phyloP scores from a whole-genome alignment of 2,329 filamentous ascomycete species.

The Ophiocordyceps camponoti-rufipedis region DNA sequence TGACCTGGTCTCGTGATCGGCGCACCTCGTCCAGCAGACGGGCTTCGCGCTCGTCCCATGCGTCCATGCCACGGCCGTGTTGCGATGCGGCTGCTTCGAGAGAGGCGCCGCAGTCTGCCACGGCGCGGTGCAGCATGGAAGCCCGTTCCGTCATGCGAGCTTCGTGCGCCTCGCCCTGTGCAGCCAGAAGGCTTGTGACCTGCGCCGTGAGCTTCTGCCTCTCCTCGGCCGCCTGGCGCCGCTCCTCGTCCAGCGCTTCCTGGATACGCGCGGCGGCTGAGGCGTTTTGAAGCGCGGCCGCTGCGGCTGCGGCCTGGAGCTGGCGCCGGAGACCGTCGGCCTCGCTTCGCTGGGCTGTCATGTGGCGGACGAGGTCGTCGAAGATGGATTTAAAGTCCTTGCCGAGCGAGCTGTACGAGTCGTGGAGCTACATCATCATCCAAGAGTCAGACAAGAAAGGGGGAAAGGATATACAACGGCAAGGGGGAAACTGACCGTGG shows the following conservation, averaged over 20 bases:
- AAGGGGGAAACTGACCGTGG: constrained; percentile 24
- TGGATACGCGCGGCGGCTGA: constrained; percentile 48
- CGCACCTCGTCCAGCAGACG: constrained; percentile 52
- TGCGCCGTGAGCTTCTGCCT: constrained; percentile 56
- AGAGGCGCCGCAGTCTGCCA: constrained; percentile 41
- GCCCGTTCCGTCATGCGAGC: constrained; percentile 48
- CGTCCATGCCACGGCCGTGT: constrained; percentile 55
- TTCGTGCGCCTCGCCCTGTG: constrained; percentile 58
- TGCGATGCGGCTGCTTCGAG: constrained; percentile 47
- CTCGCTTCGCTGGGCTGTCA: constrained; percentile 61
- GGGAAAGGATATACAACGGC: too few species aligned
- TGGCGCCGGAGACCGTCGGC: constrained; percentile 55
- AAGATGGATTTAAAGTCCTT: constrained; percentile 77
- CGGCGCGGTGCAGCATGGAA: constrained; percentile 40
- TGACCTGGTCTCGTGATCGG: constrained; percentile 58
- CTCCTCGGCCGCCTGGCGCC: constrained; percentile 52
- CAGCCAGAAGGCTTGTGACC: constrained; percentile 58
- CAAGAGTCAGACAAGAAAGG: too few species aligned
- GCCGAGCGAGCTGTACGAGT: constrained; percentile 68
- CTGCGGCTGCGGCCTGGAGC: constrained; percentile 49
- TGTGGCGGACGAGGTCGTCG: constrained; percentile 57
- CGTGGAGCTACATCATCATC: constrained; percentile 41
- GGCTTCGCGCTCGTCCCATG: constrained; percentile 53
- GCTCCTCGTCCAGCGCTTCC: constrained; percentile 58
- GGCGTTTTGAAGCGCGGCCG: constrained; percentile 49